Conservation (phyloP, 257 asterid species). For the Solanum tarijense region DNA sequence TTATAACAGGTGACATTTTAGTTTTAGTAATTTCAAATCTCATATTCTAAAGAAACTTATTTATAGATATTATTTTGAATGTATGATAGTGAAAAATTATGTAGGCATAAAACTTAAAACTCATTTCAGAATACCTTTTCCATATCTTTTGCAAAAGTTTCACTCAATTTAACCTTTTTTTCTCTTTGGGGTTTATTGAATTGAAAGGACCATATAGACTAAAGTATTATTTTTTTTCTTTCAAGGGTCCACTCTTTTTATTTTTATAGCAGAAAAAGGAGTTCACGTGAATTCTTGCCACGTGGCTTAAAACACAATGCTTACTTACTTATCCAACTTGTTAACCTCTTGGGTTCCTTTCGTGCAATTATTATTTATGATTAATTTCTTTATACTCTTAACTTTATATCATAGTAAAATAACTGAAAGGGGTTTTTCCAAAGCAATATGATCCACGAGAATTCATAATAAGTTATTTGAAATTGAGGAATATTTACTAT, state of each 20-base stretch:
- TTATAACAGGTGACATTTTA: background rate
- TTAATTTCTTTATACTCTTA: background rate
- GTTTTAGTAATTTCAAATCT: background rate
- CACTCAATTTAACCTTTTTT: background rate
- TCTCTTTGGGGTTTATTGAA: background rate
- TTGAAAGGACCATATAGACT: background rate
- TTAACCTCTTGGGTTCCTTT: background rate
- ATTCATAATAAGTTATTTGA: background rate
- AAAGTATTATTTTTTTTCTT: too few relatives aligned
- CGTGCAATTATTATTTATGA: background rate
- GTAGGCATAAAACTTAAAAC: too few relatives aligned
- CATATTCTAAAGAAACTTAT: background rate
- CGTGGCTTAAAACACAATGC: background rate
- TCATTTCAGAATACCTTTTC: too few relatives aligned
- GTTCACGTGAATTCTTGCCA: background rate
- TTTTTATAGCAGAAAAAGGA: background rate
- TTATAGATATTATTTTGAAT: background rate
- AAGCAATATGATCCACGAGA: too few relatives aligned
- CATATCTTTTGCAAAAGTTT: background rate
- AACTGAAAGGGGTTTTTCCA: too few relatives aligned
- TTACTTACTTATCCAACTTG: background rate
- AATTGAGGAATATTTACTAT: background rate
- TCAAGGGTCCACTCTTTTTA: background rate
- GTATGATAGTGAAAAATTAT: background rate
- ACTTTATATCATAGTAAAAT: background rate